phyloP scores from a whole-genome alignment of 1,284 basidiomycete genomes.

The Leccinum griseonigrum region DNA sequence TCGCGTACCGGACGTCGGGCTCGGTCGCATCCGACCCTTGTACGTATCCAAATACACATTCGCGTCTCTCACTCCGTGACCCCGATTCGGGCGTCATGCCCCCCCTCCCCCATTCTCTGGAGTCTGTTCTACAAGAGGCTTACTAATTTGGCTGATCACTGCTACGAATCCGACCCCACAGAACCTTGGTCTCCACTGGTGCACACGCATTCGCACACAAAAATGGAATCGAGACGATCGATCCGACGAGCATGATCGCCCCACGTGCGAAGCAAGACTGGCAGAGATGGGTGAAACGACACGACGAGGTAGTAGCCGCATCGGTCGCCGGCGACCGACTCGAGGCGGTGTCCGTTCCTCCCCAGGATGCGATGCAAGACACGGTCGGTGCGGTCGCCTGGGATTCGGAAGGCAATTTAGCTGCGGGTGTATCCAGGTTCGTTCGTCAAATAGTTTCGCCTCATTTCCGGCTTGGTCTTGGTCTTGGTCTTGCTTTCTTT shows the following conservation, averaged over 20 bases:
- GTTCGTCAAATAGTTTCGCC: not conserved
- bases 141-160: not conserved
- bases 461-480: not conserved
- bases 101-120: not conserved
- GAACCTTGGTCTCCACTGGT: slow-evolving; percentile 51
- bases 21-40: slow-evolving; percentile 70
- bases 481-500: not conserved
- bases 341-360: slow-evolving; percentile 15
- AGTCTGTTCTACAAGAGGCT: not conserved
- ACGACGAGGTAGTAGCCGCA: slow-evolving; percentile 20
- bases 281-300: slow-evolving; percentile 54
- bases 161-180: slow-evolving; percentile 14
- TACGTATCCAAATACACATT: slow-evolving; percentile 23
- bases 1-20: slow-evolving; percentile 38
- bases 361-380: slow-evolving; percentile 50
- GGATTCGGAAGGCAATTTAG: slow-evolving; percentile 42
- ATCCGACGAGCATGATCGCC: slow-evolving; percentile 45
- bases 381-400: slow-evolving; percentile 72
- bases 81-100: not conserved
- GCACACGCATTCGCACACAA: slow-evolving; percentile 47
- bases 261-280: slow-evolving; percentile 52
- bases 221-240: slow-evolving; percentile 35
- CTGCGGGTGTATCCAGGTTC: slow-evolving; percentile 76
- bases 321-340: not conserved
- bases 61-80: not conserved